Evolutionary conservation across 2,329 filamentous ascomycete genomes (phyloP).

Genomic region (Aspergillus candidus): DNA sequence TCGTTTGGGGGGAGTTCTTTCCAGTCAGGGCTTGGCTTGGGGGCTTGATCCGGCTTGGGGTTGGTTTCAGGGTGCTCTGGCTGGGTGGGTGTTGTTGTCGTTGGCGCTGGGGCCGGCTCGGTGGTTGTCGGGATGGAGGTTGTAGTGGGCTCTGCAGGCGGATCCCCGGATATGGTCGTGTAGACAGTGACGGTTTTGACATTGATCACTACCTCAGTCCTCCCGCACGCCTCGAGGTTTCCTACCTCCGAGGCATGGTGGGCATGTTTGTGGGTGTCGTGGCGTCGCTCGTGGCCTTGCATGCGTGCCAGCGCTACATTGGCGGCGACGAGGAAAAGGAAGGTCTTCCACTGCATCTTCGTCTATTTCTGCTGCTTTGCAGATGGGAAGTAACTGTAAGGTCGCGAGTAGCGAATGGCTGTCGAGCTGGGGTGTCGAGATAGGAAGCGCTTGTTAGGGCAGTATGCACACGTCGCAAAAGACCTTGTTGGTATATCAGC

Average conservation of each 20-base stretch:
- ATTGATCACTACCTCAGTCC: constrained; percentile 1
- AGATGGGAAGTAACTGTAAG: neutral
- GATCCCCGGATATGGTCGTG: neutral
- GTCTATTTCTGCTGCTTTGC: neutral
- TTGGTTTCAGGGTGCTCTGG: neutral
- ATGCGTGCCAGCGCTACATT: constrained; percentile 20
- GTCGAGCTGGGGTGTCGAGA: neutral
- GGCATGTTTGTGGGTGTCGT: constrained; percentile 18
- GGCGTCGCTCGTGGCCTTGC: constrained; percentile 24
- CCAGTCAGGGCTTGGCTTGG: constrained; percentile 13
- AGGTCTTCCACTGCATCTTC: constrained; percentile 27
- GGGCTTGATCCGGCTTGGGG: too few species aligned
- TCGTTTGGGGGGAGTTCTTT: constrained; percentile 16
- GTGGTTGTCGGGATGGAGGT: neutral
- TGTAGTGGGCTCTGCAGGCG: neutral
- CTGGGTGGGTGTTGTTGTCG: constrained; percentile 1
- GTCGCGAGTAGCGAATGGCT: neutral
- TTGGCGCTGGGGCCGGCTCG: constrained; percentile 5
- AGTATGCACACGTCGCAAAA: too few species aligned
- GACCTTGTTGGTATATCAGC: too few species aligned
- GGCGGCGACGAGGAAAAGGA: constrained; percentile 22
- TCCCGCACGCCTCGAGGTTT: constrained; percentile 8
- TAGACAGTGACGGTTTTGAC: constrained; percentile 10
- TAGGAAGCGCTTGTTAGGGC: too few species aligned
- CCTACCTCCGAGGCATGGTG: constrained; percentile 6